A percentile compares a stretch with the other conserved stretches of the same genome.
phyloP scores from a whole-genome alignment of 2,329 filamentous ascomycete species.

The Cladorrhinum sp. region DNA sequence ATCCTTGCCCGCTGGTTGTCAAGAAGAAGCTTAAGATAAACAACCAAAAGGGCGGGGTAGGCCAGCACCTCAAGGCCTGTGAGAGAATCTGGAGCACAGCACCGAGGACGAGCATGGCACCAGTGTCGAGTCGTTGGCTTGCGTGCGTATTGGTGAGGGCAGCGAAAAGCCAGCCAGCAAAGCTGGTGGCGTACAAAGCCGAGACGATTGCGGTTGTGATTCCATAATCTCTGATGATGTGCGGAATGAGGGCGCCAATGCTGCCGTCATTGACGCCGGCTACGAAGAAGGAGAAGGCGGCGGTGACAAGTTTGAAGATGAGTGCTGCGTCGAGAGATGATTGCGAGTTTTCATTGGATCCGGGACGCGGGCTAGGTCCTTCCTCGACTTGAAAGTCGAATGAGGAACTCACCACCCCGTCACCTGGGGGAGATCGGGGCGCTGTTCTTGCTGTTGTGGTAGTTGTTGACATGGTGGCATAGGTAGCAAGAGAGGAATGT shows the following conservation, averaged over 20 bases:
- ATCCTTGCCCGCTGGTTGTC: slow-evolving; percentile 58
- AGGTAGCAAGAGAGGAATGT: too few species aligned
- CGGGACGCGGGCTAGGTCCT: not conserved
- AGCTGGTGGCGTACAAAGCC: slow-evolving; percentile 53
- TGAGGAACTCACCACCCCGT: too few species aligned
- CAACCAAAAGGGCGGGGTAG: slow-evolving; percentile 51
- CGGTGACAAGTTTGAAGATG: slow-evolving; percentile 50
- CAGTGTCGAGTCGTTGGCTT: slow-evolving; percentile 51
- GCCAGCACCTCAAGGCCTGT: slow-evolving; percentile 54
- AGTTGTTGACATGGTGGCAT: slow-evolving; percentile 1
- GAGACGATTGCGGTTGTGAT: slow-evolving; percentile 52
- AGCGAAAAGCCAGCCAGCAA: slow-evolving; percentile 58
- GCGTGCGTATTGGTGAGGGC: slow-evolving; percentile 56
- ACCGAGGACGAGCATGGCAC: slow-evolving; percentile 55
- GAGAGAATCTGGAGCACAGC: slow-evolving; percentile 53
- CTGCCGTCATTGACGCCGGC: slow-evolving; percentile 65
- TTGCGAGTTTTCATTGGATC: not conserved
- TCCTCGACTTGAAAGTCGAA: not conserved
- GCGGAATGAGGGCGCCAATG: slow-evolving; percentile 60
- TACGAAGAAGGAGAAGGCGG: slow-evolving; percentile 62
- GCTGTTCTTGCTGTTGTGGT: slow-evolving; percentile 24
- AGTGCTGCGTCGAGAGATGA: not conserved
- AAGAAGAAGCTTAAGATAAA: slow-evolving; percentile 59
- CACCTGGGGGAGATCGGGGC: not conserved
- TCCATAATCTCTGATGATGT: slow-evolving; percentile 55